Evolutionary conservation across 2,329 filamentous ascomycete genomes (phyloP).

Genomic region (Ophiostoma pallidulum): DNA sequence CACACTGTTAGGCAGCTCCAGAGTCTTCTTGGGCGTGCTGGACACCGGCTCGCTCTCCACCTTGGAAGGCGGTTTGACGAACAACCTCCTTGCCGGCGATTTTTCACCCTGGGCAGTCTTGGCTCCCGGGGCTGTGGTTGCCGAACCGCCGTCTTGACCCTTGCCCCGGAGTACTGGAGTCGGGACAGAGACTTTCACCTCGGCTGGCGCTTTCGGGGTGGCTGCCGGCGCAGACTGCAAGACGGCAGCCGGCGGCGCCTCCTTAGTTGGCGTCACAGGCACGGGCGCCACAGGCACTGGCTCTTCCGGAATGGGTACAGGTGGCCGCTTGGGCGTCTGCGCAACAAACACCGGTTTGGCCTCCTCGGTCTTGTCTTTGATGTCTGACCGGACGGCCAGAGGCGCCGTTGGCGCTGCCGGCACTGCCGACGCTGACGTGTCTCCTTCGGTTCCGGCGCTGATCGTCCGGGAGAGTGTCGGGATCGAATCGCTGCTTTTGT

Average conservation of each 20-base stretch:
- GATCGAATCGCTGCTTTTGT: slow-evolving; percentile 34
- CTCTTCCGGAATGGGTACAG: slow-evolving; percentile 1
- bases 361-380: slow-evolving; percentile 23
- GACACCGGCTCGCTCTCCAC: neutral
- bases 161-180: neutral
- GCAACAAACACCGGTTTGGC: neutral
- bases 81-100: neutral
- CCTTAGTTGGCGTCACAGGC: slow-evolving; percentile 3
- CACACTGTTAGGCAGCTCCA: neutral
- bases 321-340: slow-evolving; percentile 1
- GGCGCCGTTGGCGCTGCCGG: slow-evolving; percentile 23
- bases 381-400: neutral
- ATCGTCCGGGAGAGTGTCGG: slow-evolving; percentile 27
- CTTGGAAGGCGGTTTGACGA: neutral
- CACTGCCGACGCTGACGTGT: slow-evolving; percentile 26
- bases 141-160: neutral
- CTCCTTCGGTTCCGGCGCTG: slow-evolving; percentile 30
- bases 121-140: neutral
- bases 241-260: neutral
- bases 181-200: neutral
- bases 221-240: neutral
- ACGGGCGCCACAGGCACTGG: too few species aligned
- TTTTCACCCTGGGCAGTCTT: neutral
- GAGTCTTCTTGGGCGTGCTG: neutral
- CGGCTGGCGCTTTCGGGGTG: neutral